These are phyloP conservation scores for Epichloe baconii DNA, from an alignment of 2,329 filamentous ascomycete species.

Conservation along the genomic window DNA sequence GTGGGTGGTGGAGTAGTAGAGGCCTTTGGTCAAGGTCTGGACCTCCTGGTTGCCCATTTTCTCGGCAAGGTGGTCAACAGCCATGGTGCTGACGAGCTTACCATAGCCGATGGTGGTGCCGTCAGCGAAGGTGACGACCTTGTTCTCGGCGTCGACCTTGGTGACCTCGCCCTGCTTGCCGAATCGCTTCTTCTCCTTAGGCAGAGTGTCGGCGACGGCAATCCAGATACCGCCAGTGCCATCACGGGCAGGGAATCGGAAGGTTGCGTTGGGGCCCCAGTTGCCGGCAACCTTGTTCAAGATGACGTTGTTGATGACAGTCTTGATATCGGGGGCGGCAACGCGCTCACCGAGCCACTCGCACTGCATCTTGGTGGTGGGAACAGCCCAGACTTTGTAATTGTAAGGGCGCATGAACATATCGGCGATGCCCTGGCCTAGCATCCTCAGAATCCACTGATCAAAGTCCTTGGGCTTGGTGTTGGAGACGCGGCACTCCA, in stretches of 20 bases:
- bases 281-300: conserved; percentile 90
- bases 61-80: conserved; percentile 77
- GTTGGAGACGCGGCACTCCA: conserved; percentile 74
- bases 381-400: conserved; percentile 99
- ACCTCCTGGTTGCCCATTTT: conserved; percentile 81
- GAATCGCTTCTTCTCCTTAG: conserved; percentile 82
- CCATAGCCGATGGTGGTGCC: conserved; percentile 83
- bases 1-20: conserved; percentile 95
- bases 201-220: conserved; percentile 83
- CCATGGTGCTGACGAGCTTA: conserved; percentile 93
- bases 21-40: conserved; percentile 68
- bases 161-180: conserved; percentile 73
- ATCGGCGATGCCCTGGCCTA: conserved; percentile 78
- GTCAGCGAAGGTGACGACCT: conserved; percentile 69
- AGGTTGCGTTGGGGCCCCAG: conserved; percentile 97
- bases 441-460: conserved; percentile 93
- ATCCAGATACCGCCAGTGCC: conserved; percentile 99
- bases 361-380: conserved; percentile 99
- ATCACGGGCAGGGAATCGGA: conserved; percentile 91
- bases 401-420: conserved; percentile 99
- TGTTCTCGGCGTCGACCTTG: conserved; percentile 76
- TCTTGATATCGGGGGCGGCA: conserved; percentile 90
- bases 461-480: conserved; percentile 95
- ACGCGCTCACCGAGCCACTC: conserved; percentile 98
- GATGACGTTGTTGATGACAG: conserved; percentile 84